phyloP scores from a whole-genome alignment of 768 basidiomycete species.

The Pisolithus albus region DNA sequence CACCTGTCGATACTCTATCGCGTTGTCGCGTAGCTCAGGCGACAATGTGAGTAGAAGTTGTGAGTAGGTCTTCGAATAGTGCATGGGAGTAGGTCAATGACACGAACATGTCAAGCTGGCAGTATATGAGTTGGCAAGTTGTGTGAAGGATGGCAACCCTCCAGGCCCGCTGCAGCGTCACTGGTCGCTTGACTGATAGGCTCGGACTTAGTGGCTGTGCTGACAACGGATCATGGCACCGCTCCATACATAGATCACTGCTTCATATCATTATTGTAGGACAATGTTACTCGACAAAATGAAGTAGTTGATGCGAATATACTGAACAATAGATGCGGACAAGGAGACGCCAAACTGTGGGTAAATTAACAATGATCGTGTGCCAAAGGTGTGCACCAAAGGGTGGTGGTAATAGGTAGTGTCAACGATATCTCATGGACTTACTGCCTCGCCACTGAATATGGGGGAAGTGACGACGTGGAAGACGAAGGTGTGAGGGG shows the following conservation, averaged over 20 bases:
- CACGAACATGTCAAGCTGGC: neutral
- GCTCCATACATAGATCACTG: no score
- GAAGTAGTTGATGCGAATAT: neutral
- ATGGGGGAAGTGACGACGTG: slow-evolving; percentile 39
- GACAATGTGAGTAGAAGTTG: slow-evolving; percentile 62
- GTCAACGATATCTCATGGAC: neutral
- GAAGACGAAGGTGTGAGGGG: slow-evolving; percentile 30
- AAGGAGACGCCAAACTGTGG: no score
- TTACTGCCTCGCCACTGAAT: slow-evolving; percentile 26
- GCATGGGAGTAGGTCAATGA: slow-evolving; percentile 38
- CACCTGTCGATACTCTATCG: slow-evolving; percentile 82
- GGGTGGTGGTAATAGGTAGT: neutral
- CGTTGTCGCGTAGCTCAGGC: slow-evolving; percentile 66
- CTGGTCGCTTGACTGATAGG: neutral
- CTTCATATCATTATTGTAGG: neutral
- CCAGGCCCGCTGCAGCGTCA: neutral
- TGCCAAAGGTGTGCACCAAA: no score
- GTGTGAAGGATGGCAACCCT: neutral
- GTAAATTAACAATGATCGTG: no score
- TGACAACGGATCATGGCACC: neutral
- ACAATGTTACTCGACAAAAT: neutral
- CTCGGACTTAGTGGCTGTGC: neutral
- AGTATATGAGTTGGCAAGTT: neutral
- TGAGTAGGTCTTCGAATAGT: slow-evolving; percentile 66
- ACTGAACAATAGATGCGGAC: no score